phyloP scores from a whole-genome alignment of 129 eudicot species.

The Calendula officinalis region DNA sequence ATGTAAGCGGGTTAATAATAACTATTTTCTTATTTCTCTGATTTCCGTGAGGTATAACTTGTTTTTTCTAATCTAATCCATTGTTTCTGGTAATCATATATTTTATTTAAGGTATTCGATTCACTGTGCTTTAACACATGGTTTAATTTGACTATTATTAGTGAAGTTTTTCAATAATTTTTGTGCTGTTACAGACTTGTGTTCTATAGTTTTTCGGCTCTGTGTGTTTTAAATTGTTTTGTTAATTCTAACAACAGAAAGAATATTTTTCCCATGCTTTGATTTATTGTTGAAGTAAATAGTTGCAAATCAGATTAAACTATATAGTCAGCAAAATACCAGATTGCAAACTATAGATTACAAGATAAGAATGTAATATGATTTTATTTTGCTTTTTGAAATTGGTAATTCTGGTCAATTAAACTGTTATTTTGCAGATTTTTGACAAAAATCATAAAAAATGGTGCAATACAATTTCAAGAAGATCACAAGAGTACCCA shows the following conservation, averaged over 20 bases:
- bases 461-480: slow-evolving; percentile 97
- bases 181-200: background rate
- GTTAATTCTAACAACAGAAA: no score
- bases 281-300: no score
- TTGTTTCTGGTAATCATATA: no score
- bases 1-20: background rate
- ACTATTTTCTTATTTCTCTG: background rate
- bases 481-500: slow-evolving; percentile 88
- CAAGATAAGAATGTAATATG: no score
- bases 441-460: slow-evolving; percentile 17
- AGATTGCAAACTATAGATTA: no score
- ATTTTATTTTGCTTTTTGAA: background rate
- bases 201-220: no score
- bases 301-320: no score
- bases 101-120: background rate
- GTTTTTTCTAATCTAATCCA: no score
- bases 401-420: background rate
- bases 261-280: no score
- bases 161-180: background rate
- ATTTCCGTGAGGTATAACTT: background rate
- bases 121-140: background rate
- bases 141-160: background rate
- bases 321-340: no score
- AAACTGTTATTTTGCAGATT: slow-evolving; percentile 15
- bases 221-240: no score